Base-by-base conservation (phyloP, 192 early-diverging fungal species). In the Spizellomyces punctatus region DNA sequence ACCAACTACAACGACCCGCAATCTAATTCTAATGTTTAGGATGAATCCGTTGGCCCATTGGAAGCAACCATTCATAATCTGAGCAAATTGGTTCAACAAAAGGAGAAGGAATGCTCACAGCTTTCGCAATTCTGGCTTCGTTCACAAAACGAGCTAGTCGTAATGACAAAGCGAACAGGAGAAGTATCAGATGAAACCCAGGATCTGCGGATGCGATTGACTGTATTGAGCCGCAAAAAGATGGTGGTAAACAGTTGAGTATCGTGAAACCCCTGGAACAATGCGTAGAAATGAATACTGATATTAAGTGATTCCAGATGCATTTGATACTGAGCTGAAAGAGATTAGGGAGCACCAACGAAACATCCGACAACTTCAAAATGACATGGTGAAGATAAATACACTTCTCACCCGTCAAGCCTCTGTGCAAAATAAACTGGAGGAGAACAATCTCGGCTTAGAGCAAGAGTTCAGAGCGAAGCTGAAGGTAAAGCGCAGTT, bases 31-130 rank as follows among this genome's bases (percentile, higher is more conserved):
- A n/a, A 9, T 14, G n/a, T 43, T 42, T 27, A 84, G 78, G 84
- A 85, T 66, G 86, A 83, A 55, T 78, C 76, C 5, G 75, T 85
- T 75, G 87, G 87, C 6, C 84, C 87, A 6, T 75, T 89, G 6
- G 87, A 89, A 80, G 83, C 87, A 0, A 89, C 87, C 21, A 89
- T 89, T 49, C 79, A 87, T 76, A 89, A 88, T 67, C 63, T 89
- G n/a, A 74, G 71, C 50, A 88, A 88, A 54, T 63, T 72, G 1
- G 78, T 89, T 44, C 57, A 64, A 5, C n/a, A 44, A 46, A 86
- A 88, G 65, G 84, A 89, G 52, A 81, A 76, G 64, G 87, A 88
- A 50, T 83, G 78, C 66, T 69, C 72, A 12, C 76, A 88, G 61
- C 74, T 88, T 10, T 81, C 83, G 41, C 84, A 83, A 41, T 87